Percentiles rank a stretch among this genome's conserved stretches.
Evolutionary conservation across 2,329 filamentous ascomycete species (phyloP).

Genomic region (Phaeoacremonium minimum): DNA sequence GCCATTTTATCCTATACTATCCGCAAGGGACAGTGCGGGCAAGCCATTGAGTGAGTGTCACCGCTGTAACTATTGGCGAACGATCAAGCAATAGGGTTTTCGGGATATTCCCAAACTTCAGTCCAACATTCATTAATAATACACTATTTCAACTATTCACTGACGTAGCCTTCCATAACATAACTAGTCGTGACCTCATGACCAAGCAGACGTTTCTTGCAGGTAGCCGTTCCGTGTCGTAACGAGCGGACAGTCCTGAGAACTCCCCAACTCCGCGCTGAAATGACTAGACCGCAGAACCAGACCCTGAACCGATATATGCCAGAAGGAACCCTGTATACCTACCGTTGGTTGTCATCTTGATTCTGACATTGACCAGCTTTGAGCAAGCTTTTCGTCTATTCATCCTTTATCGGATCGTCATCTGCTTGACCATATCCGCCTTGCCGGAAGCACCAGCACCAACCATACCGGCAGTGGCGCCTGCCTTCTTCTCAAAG

Average conservation of each 20-base stretch:
- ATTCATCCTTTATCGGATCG: constrained; percentile 61
- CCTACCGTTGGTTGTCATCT: constrained; percentile 37
- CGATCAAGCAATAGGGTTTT: no score
- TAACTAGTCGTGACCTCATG: constrained; percentile 16
- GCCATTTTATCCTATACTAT: no score
- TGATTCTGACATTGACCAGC: constrained; percentile 9
- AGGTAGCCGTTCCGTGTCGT: constrained; percentile 11
- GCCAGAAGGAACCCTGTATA: constrained; percentile 37
- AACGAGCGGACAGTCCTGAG: background rate
- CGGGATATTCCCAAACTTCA: no score
- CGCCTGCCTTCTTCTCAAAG: constrained; percentile 95
- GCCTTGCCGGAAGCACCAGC: constrained; percentile 72
- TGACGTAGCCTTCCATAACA: no score
- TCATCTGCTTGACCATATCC: constrained; percentile 91
- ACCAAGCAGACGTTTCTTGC: constrained; percentile 23
- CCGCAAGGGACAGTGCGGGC: no score
- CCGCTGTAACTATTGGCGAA: no score
- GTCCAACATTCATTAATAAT: no score
- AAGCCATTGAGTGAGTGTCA: no score
- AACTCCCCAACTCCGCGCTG: constrained; percentile 49
- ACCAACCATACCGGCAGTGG: constrained; percentile 58
- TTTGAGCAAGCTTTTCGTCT: constrained; percentile 7
- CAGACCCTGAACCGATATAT: constrained; percentile 31
- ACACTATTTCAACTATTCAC: no score
- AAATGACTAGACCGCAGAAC: constrained; percentile 24